These are phyloP conservation scores for Neurospora sp. DNA, from an alignment of 495 filamentous ascomycete genomes.

Conservation along the genomic window DNA sequence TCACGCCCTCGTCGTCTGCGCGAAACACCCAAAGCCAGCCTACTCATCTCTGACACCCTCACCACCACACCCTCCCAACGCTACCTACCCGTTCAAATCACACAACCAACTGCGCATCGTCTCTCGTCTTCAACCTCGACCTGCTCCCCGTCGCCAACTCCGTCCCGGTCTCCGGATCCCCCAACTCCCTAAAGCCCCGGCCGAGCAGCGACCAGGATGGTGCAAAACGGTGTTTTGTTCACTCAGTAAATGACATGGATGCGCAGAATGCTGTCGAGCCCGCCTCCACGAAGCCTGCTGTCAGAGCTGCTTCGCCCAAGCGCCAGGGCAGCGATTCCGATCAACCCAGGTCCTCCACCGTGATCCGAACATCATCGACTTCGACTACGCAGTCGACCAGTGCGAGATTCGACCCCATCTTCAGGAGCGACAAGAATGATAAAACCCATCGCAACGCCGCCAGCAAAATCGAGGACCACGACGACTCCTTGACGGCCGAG, in stretches of 20 bases:
- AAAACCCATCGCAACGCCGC: not conserved
- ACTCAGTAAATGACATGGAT: constrained; percentile 49
- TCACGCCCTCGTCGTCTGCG: not conserved
- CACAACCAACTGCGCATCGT: not conserved
- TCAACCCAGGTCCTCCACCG: constrained; percentile 27
- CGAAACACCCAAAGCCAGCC: not conserved
- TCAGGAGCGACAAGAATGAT: constrained; percentile 14
- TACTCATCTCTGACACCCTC: not conserved
- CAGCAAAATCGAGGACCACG: constrained; percentile 5
- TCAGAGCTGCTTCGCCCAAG: constrained; percentile 32
- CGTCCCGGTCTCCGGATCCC: not conserved
- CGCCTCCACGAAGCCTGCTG: constrained; percentile 41
- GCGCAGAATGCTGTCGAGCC: constrained; percentile 50
- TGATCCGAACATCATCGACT: constrained; percentile 10
- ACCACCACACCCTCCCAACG: not conserved
- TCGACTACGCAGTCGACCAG: constrained; percentile 12
- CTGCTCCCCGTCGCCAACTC: not conserved
- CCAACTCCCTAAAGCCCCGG: constrained; percentile 8
- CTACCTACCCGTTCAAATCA: not conserved
- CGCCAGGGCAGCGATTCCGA: constrained; percentile 34
- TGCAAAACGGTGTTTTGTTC: constrained; percentile 37
- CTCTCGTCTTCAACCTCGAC: not conserved
- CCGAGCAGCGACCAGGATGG: constrained; percentile 41
- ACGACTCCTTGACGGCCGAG: constrained; percentile 35
- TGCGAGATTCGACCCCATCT: constrained; percentile 15